Evolutionary conservation across 495 filamentous ascomycete species (phyloP).

Genomic region (Xylaria nigripes): DNA sequence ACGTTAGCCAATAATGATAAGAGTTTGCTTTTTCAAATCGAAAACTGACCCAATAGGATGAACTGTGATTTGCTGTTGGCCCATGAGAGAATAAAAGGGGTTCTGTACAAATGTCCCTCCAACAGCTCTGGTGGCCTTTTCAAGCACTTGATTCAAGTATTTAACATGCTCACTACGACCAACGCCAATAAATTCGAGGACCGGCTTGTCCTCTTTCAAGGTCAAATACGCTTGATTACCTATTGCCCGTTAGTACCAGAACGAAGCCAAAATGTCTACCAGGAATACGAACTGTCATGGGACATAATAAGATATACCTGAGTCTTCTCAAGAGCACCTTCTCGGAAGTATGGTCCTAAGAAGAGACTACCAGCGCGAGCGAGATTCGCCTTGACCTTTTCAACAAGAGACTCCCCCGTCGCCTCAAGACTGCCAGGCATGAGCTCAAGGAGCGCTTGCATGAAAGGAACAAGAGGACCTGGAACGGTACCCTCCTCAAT

Average conservation of each 20-base stretch:
- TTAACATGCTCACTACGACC: slow-evolving; percentile 47
- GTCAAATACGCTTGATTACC: slow-evolving; percentile 53
- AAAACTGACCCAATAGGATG: slow-evolving; percentile 54
- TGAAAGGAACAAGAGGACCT: slow-evolving; percentile 43
- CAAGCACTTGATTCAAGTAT: slow-evolving; percentile 43
- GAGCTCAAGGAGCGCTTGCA: slow-evolving; percentile 50
- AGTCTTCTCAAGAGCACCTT: slow-evolving; percentile 50
- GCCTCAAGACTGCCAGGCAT: slow-evolving; percentile 46
- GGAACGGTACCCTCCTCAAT: slow-evolving; percentile 60
- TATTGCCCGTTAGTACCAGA: slow-evolving; percentile 12
- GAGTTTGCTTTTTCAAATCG: neutral
- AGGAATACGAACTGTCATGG: slow-evolving; percentile 45
- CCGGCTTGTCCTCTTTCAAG: slow-evolving; percentile 51
- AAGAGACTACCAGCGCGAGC: slow-evolving; percentile 44
- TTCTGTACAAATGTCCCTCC: slow-evolving; percentile 51
- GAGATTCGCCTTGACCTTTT: slow-evolving; percentile 37
- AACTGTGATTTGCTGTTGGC: slow-evolving; percentile 53
- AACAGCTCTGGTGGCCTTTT: slow-evolving; percentile 45
- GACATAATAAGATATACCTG: slow-evolving; percentile 65
- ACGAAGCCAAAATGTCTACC: neutral
- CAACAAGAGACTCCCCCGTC: slow-evolving; percentile 27
- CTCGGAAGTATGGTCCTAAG: slow-evolving; percentile 47
- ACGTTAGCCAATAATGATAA: neutral
- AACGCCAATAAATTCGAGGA: slow-evolving; percentile 51
- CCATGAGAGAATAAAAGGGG: slow-evolving; percentile 48